Base-by-base conservation (phyloP, 768 basidiomycete species). In the Suillus subalutaceus region DNA sequence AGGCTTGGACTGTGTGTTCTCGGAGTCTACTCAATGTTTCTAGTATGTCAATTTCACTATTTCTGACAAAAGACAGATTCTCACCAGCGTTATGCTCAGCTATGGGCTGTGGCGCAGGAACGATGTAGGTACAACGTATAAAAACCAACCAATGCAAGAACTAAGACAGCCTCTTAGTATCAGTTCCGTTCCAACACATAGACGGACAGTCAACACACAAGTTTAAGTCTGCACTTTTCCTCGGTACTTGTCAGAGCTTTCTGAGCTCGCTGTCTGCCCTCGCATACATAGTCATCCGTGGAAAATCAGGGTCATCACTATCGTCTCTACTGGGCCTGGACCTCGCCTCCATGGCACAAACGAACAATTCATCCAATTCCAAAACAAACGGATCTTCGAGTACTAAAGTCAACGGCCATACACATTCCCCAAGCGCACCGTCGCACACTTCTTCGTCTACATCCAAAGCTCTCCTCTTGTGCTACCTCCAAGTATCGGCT, bases 101-200 rank as follows among this genome's bases (percentile, higher is more conserved):
- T 94, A 60, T 94, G 94, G 94, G 95, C 93, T 13, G 87, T 96
- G 53, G 93, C 94, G 10, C 97, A 99, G 81, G 97, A 99, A 81
- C 85, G 96, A 78, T 76, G 96, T 97, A 78, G 72, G 87, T 78
- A 62, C 8, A 38, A 32, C 10, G 1, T 1, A 43, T 13, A 13
- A 6, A 30, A 9, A 6, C 6, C 9, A 46, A 26, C 50, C 18
- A 18, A 20, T 26, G 10, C 59, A 60, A 3, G 23, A 18, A 64
- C 50, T 50, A 32, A 65, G 52, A 13, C 64, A 16, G 4, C 30
- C 41, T 46, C 65, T 0, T 65, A 94, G 93, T 96, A 64, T 92
- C 94, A 35, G 92, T 93, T 37, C 93, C 94, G 18, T 95, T 96
- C 79, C 82, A 87, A 70, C 85, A 88, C 18, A 81, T 88, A 70